These are phyloP conservation scores for Mycosarcoma maydis DNA, from an alignment of 1,284 basidiomycete species.

Conservation along the genomic window DNA sequence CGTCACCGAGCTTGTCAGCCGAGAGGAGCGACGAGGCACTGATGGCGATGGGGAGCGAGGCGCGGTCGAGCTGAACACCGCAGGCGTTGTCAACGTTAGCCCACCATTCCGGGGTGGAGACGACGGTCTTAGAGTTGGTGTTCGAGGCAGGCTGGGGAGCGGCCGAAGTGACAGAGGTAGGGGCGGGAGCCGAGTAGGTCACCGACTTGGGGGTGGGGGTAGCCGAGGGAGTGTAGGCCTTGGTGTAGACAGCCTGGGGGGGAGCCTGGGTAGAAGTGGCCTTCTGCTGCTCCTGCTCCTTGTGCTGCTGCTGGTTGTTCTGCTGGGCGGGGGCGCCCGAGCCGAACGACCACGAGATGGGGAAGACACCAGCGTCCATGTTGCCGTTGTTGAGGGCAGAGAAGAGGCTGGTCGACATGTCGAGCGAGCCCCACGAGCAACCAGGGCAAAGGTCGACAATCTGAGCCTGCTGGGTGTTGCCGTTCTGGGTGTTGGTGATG, in stretches of 20 bases:
- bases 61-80: constrained; percentile 20
- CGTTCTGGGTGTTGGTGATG: constrained; percentile 72
- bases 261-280: constrained; percentile 20
- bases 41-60: constrained; percentile 50
- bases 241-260: constrained; percentile 10
- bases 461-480: constrained; percentile 73
- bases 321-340: constrained; percentile 30
- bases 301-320: constrained; percentile 40
- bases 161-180: constrained; percentile 19
- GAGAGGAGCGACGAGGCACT: constrained; percentile 33
- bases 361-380: constrained; percentile 61
- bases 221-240: constrained; percentile 6
- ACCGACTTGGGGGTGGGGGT: constrained; percentile 21
- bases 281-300: constrained; percentile 29
- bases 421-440: constrained; percentile 78
- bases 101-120: constrained; percentile 51
- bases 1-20: constrained; percentile 36
- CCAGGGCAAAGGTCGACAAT: constrained; percentile 79
- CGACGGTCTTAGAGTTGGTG: constrained; percentile 39
- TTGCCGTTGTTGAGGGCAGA: constrained; percentile 57
- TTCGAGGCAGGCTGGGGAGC: constrained; percentile 40
- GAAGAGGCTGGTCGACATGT: constrained; percentile 82
- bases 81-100: constrained; percentile 34
- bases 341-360: constrained; percentile 58
- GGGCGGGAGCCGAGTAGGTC: constrained; percentile 24